Percentiles rank a stretch among this genome's conserved stretches.
phyloP scores from a whole-genome alignment of 768 basidiomycete genomes.

The Kwoniella mangroviensis region DNA sequence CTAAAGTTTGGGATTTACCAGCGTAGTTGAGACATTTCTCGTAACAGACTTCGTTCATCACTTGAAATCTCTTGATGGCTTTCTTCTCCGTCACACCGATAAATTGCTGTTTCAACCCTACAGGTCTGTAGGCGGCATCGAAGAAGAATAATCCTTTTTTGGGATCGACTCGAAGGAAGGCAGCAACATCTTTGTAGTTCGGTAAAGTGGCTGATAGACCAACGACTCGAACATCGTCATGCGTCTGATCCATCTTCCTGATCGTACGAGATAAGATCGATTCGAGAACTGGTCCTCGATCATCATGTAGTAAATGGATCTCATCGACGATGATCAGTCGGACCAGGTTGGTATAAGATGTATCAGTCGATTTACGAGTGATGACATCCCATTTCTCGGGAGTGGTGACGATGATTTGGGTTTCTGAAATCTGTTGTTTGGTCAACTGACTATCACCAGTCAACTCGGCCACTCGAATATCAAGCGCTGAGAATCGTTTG shows the following conservation, averaged over 20 bases:
- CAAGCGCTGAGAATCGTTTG: conserved; percentile 70
- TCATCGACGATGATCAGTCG: conserved; percentile 97
- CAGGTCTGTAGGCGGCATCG: conserved; percentile 90
- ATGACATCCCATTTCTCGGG: conserved; percentile 99
- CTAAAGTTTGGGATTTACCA: conserved; percentile 72
- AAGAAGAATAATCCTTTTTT: conserved; percentile 95
- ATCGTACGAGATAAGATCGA: conserved; percentile 87
- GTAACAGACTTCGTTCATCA: conserved; percentile 99
- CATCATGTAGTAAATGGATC: conserved; percentile 95
- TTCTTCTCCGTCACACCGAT: conserved; percentile 99
- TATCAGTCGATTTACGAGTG: conserved; percentile 95
- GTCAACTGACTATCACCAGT: conserved; percentile 98
- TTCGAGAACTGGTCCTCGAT: conserved; percentile 95
- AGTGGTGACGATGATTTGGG: conserved; percentile 97
- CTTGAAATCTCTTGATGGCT: conserved; percentile 96
- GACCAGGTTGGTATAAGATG: conserved; percentile 94
- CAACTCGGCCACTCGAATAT: conserved; percentile 88
- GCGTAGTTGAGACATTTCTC: conserved; percentile 94
- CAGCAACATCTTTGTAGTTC: conserved; percentile 96
- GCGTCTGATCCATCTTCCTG: conserved; percentile 89
- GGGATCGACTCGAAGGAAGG: conserved; percentile 92
- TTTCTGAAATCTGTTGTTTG: conserved; percentile 93
- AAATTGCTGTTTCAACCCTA: conserved; percentile 94
- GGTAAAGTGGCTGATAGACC: conserved; percentile 97
- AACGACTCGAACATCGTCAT: conserved; percentile 88